Conservation (phyloP, 2,329 filamentous ascomycete genomes). For the Fusarium equiseti region DNA sequence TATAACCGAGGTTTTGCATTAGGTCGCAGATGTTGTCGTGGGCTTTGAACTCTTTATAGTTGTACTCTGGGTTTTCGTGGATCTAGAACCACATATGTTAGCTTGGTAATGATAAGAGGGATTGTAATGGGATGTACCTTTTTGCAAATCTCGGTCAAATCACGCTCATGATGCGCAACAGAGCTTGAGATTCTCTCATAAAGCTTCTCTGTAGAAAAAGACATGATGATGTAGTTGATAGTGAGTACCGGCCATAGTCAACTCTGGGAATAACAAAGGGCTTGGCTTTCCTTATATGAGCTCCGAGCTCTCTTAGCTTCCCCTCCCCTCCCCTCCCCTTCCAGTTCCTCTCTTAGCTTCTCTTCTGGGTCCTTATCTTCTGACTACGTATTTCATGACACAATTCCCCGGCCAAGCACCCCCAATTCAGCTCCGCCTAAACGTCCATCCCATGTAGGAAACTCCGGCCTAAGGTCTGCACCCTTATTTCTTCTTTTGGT, state of each 20-base stretch:
- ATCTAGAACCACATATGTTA: neutral
- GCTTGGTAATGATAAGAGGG: neutral
- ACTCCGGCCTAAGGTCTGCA: neutral
- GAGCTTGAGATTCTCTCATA: slow-evolving; percentile 28
- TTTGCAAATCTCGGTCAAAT: slow-evolving; percentile 32
- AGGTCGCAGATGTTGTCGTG: slow-evolving; percentile 29
- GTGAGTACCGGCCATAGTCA: neutral
- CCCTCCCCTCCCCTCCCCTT: neutral
- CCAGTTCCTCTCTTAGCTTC: neutral
- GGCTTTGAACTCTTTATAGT: slow-evolving; percentile 28
- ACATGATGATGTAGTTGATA: slow-evolving; percentile 1
- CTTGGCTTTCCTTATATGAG: slow-evolving; percentile 16
- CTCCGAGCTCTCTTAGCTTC: slow-evolving; percentile 1
- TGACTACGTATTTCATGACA: neutral
- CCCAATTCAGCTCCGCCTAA: neutral
- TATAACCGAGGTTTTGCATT: slow-evolving; percentile 15
- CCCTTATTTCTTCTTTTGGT: neutral
- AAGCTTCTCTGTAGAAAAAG: neutral
- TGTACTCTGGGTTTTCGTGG: slow-evolving; percentile 30
- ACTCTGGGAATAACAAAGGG: neutral
- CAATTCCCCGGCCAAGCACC: neutral
- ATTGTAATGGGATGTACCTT: neutral
- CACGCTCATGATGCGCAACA: slow-evolving; percentile 21
- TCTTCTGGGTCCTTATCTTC: neutral
- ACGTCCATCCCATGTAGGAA: neutral